Base-by-base conservation (phyloP, 2,329 filamentous ascomycete genomes). In the Cladosporium sphaerospermum region DNA sequence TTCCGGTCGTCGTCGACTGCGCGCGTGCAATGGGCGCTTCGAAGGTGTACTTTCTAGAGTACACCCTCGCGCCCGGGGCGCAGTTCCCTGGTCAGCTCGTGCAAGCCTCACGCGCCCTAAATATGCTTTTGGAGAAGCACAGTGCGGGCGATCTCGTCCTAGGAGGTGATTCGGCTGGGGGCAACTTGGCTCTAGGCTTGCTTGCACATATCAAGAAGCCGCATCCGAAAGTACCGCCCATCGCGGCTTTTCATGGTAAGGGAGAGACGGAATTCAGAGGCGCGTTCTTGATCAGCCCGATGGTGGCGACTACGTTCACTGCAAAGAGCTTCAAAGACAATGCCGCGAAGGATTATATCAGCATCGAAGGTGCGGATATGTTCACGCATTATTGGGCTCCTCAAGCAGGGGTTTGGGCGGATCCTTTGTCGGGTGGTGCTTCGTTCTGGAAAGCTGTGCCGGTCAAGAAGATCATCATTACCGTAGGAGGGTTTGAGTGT, bases 191-290 rank as follows among this genome's bases (percentile, higher is more conserved):
- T 9, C 54, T 78, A 1, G 64, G 64, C 2, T 56, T 80, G 1
- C 66, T 79, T 7, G 75, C 74, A 1, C 78, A 80, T 61, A 64
- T 80, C 33, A 66, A 74, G 0, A 81, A 85, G 60, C 80, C 82
- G 0, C 81, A 83, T 54, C 73, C 78, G 0, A 70, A 76, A 1
- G 73, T 82, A 39, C 64, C 72, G 0, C 14, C 18, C 10, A 18
- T 44, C 16, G 5, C 10, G 11, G 13, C 8, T 7, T n/a, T 44
- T 8, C 1, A 14, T 13, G 3, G n/a, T 4, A 13, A 36, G 1
- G 4, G 18, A 7, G 19, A 40, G 2, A 32, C 16, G 8, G 23
- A 42, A 23, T 33, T 51, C 6, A 43, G 28, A 28, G 47, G 47
- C 32, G 47, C 16, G 11, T 23, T 51, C 16, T 42, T 51, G 23